Percentiles rank a stretch among this genome's conserved stretches.
These are phyloP conservation scores for Rhizopus arrhizus DNA, from an alignment of 371 early-diverging fungal genomes.

Conservation along the genomic window DNA sequence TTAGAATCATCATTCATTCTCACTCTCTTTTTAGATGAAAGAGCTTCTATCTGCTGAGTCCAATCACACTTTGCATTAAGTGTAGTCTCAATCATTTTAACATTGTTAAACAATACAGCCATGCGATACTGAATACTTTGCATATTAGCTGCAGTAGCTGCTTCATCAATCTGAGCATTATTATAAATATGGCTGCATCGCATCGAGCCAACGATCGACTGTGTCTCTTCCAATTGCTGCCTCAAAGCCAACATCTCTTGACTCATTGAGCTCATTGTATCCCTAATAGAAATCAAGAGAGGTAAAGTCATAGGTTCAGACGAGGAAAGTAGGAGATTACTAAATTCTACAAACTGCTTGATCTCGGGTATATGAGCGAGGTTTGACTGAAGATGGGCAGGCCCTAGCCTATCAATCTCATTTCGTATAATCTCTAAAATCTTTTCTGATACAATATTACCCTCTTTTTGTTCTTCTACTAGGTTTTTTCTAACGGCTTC, in stretches of 20 bases:
- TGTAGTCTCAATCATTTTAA: constrained; percentile 21
- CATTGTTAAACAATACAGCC: constrained; percentile 13
- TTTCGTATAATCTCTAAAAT: not conserved
- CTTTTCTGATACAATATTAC: not conserved
- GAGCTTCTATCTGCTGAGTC: not conserved
- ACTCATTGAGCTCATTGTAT: too few relatives aligned
- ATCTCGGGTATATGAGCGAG: constrained; percentile 9
- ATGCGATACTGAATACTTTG: constrained; percentile 15
- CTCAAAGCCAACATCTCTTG: not conserved
- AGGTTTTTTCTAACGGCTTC: not conserved
- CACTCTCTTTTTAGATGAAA: constrained; percentile 9
- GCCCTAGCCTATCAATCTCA: not conserved
- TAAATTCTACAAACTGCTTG: not conserved
- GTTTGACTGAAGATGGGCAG: not conserved
- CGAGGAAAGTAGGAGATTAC: not conserved
- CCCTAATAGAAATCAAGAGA: too few relatives aligned
- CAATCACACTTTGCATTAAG: not conserved
- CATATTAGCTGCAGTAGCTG: constrained; percentile 6
- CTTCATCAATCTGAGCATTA: too few relatives aligned
- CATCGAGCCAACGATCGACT: constrained; percentile 6
- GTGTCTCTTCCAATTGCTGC: not conserved
- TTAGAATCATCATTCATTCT: not conserved
- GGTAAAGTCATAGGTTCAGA: too few relatives aligned
- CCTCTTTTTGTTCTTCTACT: not conserved
- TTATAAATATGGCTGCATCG: not conserved